Conservation (phyloP, 2,329 filamentous ascomycete species). For the Fusarium sp. region DNA sequence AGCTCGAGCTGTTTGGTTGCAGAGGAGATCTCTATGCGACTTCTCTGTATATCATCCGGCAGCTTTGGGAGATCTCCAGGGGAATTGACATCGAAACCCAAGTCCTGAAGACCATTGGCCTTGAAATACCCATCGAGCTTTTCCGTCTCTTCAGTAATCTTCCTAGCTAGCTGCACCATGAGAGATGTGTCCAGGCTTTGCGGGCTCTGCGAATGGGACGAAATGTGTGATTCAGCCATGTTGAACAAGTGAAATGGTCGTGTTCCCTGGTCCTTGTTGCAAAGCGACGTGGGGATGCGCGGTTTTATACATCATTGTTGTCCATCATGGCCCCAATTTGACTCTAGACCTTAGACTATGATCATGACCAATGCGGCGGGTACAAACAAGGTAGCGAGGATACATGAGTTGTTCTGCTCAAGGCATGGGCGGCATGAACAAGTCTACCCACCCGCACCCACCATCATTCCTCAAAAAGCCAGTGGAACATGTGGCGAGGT, state of each 20-base stretch:
- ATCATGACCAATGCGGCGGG: slow-evolving; percentile 18
- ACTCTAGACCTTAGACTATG: slow-evolving; percentile 3
- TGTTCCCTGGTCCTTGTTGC: background rate
- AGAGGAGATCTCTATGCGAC: slow-evolving; percentile 59
- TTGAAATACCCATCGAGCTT: slow-evolving; percentile 61
- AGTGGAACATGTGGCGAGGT: slow-evolving; percentile 18
- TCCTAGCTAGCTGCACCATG: slow-evolving; percentile 59
- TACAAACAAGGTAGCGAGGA: background rate
- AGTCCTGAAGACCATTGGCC: slow-evolving; percentile 53
- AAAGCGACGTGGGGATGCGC: slow-evolving; percentile 10
- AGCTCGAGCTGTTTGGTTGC: slow-evolving; percentile 60
- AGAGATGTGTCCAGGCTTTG: slow-evolving; percentile 46
- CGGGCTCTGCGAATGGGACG: slow-evolving; percentile 49
- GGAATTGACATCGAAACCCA: slow-evolving; percentile 58
- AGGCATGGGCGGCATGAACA: slow-evolving; percentile 1
- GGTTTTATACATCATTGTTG: slow-evolving; percentile 22
- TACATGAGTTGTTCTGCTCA: slow-evolving; percentile 3
- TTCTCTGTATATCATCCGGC: slow-evolving; percentile 57
- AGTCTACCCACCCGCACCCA: slow-evolving; percentile 18
- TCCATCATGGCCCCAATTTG: background rate
- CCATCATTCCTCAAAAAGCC: slow-evolving; percentile 2
- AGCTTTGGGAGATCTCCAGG: slow-evolving; percentile 59
- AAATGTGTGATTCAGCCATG: slow-evolving; percentile 45
- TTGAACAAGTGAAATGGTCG: background rate
- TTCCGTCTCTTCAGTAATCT: slow-evolving; percentile 59